Conservation (phyloP, 257 asterid species). For the Capsicum rhomboideum region DNA sequence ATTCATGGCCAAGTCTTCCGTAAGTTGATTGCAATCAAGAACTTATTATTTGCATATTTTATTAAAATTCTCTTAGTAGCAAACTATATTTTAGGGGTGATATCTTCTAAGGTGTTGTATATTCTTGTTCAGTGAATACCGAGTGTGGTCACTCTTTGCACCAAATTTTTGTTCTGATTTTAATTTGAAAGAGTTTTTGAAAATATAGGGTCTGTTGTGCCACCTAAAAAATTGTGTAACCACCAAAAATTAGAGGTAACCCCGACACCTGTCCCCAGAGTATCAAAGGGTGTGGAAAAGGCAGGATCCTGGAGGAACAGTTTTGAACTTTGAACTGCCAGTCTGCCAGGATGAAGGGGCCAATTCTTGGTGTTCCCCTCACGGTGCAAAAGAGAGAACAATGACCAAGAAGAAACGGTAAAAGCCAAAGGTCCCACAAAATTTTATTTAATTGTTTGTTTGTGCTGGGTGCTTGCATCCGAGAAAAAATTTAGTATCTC, state of each 20-base stretch:
- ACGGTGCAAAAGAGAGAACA: neutral
- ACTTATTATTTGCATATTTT: neutral
- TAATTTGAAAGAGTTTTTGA: neutral
- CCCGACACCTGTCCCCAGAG: neutral
- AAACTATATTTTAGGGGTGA: neutral
- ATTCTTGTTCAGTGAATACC: neutral
- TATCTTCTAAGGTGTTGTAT: neutral
- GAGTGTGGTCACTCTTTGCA: neutral
- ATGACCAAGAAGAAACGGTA: neutral
- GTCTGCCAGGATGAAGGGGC: neutral
- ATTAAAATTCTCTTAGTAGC: neutral
- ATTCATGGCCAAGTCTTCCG: neutral
- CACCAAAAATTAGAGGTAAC: neutral
- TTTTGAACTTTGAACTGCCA: neutral
- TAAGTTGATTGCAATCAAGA: neutral
- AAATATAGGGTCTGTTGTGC: neutral
- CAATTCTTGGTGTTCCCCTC: neutral
- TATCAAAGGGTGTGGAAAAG: neutral
- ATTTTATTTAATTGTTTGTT: neutral
- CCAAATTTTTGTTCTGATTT: neutral
- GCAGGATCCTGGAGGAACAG: neutral
- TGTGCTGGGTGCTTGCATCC: neutral
- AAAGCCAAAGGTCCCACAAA: neutral
- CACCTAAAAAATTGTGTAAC: constrained; percentile 1
- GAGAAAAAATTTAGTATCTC: neutral